Percentiles rank a stretch among this genome's conserved stretches.
Conservation (phyloP, 2,329 filamentous ascomycete genomes). For the Stagonosporopsis chrysanthemi region DNA sequence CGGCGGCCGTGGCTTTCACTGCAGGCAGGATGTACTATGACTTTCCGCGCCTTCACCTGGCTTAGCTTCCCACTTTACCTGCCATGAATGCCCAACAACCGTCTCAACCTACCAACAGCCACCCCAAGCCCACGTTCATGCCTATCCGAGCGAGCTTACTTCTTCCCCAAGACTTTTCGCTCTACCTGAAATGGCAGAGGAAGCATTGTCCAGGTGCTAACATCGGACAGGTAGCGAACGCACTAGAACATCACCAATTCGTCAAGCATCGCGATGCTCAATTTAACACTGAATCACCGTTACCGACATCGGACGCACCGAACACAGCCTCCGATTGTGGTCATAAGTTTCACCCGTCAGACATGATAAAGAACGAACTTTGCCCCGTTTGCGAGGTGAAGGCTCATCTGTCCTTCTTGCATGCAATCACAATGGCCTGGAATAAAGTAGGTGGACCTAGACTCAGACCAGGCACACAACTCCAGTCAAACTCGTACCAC, state of each 20-base stretch:
- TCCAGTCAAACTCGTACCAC: neutral
- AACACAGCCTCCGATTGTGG: neutral
- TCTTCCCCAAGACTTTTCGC: constrained; percentile 4
- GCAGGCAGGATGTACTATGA: neutral
- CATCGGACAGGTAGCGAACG: neutral
- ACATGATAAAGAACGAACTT: neutral
- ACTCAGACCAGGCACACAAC: neutral
- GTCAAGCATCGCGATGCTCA: constrained; percentile 3
- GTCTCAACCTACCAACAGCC: neutral
- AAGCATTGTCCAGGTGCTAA: neutral
- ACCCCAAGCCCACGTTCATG: neutral
- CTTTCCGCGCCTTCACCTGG: neutral
- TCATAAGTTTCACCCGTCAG: neutral
- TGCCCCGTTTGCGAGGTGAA: constrained; percentile 6
- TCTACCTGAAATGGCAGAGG: constrained; percentile 8
- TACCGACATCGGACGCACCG: neutral
- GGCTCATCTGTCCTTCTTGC: constrained; percentile 1
- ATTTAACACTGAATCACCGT: neutral
- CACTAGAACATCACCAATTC: constrained; percentile 1
- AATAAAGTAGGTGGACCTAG: constrained; percentile 5
- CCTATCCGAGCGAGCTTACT: neutral
- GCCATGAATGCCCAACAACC: neutral
- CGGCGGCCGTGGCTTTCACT: neutral
- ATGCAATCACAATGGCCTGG: constrained; percentile 2
- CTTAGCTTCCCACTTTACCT: too few relatives aligned